Conservation (phyloP, 768 basidiomycete species). For the Termitomyces sp. region DNA sequence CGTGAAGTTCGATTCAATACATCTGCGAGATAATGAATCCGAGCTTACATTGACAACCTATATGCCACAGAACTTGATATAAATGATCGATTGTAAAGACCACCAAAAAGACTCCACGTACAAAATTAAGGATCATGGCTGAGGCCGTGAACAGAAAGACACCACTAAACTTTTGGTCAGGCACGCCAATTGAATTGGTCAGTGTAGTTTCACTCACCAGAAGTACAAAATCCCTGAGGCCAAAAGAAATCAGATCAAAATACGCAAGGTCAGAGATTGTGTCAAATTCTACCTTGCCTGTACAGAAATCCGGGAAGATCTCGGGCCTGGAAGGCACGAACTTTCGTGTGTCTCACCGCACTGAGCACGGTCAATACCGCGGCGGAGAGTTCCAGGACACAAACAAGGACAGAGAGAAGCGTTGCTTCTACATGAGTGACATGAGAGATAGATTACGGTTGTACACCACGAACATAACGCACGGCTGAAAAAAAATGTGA, state of each 20-base stretch:
- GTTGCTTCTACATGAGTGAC: conserved; percentile 6
- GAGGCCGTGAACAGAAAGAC: conserved; percentile 1
- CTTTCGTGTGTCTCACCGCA: background rate
- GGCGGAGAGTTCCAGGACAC: conserved; percentile 6
- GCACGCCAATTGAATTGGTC: background rate
- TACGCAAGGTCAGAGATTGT: background rate
- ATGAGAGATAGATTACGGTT: background rate
- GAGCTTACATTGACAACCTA: background rate
- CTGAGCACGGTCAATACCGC: conserved; percentile 9
- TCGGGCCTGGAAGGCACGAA: background rate
- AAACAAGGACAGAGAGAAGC: conserved; percentile 11
- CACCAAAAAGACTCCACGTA: background rate
- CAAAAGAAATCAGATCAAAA: background rate
- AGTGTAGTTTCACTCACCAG: conserved; percentile 1
- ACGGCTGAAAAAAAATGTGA: conserved; percentile 2
- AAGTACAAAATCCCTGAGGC: conserved; percentile 10
- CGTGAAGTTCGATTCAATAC: background rate
- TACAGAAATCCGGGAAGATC: conserved; percentile 5
- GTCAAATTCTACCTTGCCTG: conserved; percentile 5
- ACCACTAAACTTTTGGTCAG: background rate
- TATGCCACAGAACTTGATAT: background rate
- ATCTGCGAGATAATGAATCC: background rate
- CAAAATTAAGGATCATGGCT: conserved; percentile 5
- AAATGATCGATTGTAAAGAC: background rate
- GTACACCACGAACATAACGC: background rate